phyloP scores from a whole-genome alignment of 352 stramenopile genomes.

The Achlya hypogyna region DNA sequence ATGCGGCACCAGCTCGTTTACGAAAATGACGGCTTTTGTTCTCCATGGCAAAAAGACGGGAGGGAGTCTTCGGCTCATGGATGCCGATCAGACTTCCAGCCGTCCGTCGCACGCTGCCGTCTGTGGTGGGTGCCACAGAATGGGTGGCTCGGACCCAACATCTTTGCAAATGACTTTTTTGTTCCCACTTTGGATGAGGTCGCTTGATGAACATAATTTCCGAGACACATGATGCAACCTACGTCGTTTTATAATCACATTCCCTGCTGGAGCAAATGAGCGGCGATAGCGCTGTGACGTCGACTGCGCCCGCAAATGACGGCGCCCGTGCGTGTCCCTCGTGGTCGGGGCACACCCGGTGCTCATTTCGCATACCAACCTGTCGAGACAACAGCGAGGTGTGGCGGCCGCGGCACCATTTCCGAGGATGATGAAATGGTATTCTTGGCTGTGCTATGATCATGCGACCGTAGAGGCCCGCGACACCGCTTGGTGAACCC shows the following conservation, averaged over 20 bases:
- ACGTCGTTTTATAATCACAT: background rate
- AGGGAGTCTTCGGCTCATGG: too few relatives aligned
- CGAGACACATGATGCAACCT: background rate
- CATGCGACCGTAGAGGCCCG: too few relatives aligned
- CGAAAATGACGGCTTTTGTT: too few relatives aligned
- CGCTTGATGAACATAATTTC: background rate
- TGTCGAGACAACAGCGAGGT: background rate
- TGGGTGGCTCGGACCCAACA: too few relatives aligned
- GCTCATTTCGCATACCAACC: background rate
- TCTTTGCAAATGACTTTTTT: background rate
- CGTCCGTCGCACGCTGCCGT: too few relatives aligned
- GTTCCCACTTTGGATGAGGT: too few relatives aligned
- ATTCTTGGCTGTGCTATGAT: too few relatives aligned
- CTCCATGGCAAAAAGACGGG: too few relatives aligned
- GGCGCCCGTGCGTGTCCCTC: background rate
- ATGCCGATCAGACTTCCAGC: too few relatives aligned
- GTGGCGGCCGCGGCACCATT: too few relatives aligned
- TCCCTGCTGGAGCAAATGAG: background rate
- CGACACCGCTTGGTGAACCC: background rate
- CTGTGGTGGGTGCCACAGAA: too few relatives aligned
- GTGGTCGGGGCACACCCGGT: background rate
- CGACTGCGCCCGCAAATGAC: background rate
- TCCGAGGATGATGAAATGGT: background rate
- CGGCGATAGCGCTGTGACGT: background rate
- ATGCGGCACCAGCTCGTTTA: too few relatives aligned